Base-by-base conservation (phyloP, 352 stramenopile species). In the Globisporangium ultimum region DNA sequence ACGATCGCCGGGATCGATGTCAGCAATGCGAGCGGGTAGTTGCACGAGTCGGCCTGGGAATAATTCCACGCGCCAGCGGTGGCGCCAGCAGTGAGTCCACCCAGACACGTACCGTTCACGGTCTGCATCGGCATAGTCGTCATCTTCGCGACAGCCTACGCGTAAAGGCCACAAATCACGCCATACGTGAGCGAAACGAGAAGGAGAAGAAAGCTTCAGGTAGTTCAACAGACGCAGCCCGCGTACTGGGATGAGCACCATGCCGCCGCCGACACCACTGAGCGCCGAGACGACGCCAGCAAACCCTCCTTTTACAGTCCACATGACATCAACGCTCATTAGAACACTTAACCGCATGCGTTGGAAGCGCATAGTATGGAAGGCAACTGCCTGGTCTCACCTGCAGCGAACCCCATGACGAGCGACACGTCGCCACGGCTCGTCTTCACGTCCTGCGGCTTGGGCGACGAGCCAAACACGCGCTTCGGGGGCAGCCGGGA, bases 81-180 rank as follows among this genome's bases (percentile, higher is more conserved):
- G 7, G 61, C 66, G 58, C 61, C 66, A 2, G 58, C 61, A 0
- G 66, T 70, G n/a, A 73, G 56, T 13, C 60, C 66, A 12, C 48
- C 55, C 46, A 70, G 63, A 21, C 60, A 67, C 40, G 66, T 73
- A 40, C 57, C 66, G 28, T 73, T 73, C 47, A 73, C 55, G 4
- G 60, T 58, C 49, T 72, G 66, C 54, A 70, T 67, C 20, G 61
- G 65, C 57, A 72, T 56, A 12, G 28, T 57, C 12, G 61, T 70
- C 38, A 48, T 49, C 15, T 60, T 60, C 15, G 66, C 66, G 46
- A 72, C 21, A n/a, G 66, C 60, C 66, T 66, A 54, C 41, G 5
- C 13, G 34, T 32, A 1, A 6, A 41, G 10, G 34, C 2, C 1
- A 2, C 15, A 38, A 48, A 3, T 22, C 14, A 50, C 2, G 55